Evolutionary conservation across 2,329 filamentous ascomycete genomes (phyloP), one percentile per base, ranked within the genome.

Genomic region (Hypomyces perniciosus): DNA sequence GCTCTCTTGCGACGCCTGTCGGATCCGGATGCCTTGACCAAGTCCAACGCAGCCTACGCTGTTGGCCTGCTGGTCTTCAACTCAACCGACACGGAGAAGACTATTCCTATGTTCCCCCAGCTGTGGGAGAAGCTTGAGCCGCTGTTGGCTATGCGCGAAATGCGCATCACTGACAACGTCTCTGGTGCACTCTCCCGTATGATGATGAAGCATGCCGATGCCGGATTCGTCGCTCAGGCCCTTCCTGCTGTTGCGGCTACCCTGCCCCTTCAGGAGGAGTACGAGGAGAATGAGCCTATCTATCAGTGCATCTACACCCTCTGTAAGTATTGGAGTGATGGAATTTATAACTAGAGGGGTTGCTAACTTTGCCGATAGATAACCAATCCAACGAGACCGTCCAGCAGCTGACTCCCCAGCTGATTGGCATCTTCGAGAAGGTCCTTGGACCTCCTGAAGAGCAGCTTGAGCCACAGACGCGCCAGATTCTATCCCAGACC

Each of bases 41-140:
- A 93, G 76, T 96, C 90, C 60, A 97, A 97, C 67, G 90, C 93
- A 26, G 90, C 91, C 5, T 99, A 95, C 64, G 93, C 90, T 48
- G 83, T 88, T 51, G 93, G 93, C 39, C 80, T 95, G 57, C 79
- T 99, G 43, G 82, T 95, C 59, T 81, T 87, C 69, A 85, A 90
- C 73, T 95, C 90, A 8, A 81, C 81, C 51, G 84, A 93, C 60
- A 75, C 81, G 72, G 56, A 51, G 58, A 80, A 81, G 59, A 85
- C 87, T 53, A 84, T 96, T 55, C 75, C 90, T 52, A 81, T 87
- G 61, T 93, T 89, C 74, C 80, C 81, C 42, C 80, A 80, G 46
- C 90, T 99, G 61, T 83, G 96, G 56, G 75, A 78, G 65, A 93
- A 92, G 72, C 80, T 99, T 8, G 92, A 96, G 78, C 84, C 88